These are phyloP conservation scores for Noccaea caerulescens DNA, from an alignment of 345 rosid species.

Conservation along the genomic window DNA sequence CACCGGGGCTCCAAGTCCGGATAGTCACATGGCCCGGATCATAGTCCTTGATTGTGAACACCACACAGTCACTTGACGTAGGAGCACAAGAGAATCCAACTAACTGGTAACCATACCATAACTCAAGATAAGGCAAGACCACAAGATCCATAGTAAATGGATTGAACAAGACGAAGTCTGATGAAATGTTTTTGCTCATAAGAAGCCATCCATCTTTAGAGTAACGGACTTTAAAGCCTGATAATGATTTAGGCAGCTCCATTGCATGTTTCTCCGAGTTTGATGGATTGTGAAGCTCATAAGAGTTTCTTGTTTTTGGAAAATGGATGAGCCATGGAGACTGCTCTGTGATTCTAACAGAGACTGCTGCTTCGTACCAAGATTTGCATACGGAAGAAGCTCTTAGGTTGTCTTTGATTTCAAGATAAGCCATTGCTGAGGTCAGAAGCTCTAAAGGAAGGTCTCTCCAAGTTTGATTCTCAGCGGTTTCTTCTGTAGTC, in stretches of 20 bases:
- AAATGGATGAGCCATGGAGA: slow-evolving; percentile 76
- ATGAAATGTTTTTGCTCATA: slow-evolving; percentile 52
- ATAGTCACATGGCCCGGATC: slow-evolving; percentile 64
- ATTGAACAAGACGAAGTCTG: slow-evolving; percentile 66
- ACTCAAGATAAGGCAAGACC: slow-evolving; percentile 50
- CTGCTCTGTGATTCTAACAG: slow-evolving; percentile 59
- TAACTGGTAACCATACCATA: slow-evolving; percentile 46
- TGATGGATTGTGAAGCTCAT: slow-evolving; percentile 67
- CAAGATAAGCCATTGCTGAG: slow-evolving; percentile 49
- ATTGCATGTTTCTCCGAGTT: slow-evolving; percentile 49
- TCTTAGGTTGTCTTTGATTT: slow-evolving; percentile 57
- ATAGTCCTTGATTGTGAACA: slow-evolving; percentile 60
- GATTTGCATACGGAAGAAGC: slow-evolving; percentile 69
- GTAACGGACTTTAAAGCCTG: slow-evolving; percentile 64
- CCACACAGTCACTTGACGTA: slow-evolving; percentile 56
- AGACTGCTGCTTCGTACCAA: slow-evolving; percentile 60
- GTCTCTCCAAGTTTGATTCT: slow-evolving; percentile 29
- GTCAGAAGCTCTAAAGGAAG: slow-evolving; percentile 52
- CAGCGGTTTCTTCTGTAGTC: slow-evolving; percentile 10
- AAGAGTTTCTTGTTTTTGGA: slow-evolving; percentile 53
- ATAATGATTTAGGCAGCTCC: slow-evolving; percentile 61
- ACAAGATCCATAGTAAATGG: slow-evolving; percentile 61
- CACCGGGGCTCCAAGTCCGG: slow-evolving; percentile 62
- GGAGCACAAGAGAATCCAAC: slow-evolving; percentile 80
- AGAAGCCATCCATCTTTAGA: slow-evolving; percentile 78